phyloP scores from a whole-genome alignment of 495 filamentous ascomycete species.

The Thermochaetoides thermophila region DNA sequence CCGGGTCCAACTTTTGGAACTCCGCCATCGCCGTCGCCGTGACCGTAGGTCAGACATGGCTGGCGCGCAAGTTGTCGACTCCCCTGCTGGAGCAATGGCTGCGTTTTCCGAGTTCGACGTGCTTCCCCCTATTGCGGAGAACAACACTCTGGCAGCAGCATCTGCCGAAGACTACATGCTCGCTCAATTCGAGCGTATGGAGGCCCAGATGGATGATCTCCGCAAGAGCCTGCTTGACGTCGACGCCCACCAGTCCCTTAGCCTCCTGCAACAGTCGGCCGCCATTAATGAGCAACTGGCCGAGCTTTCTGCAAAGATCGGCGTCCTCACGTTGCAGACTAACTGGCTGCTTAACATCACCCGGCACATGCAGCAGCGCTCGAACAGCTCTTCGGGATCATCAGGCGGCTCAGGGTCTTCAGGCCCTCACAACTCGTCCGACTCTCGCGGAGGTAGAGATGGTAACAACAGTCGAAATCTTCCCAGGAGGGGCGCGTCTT shows the following conservation, averaged over 20 bases:
- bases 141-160: background rate
- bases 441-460: background rate
- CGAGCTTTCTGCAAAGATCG: conserved; percentile 37
- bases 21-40: background rate
- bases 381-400: too few relatives aligned
- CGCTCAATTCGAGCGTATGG: conserved; percentile 34
- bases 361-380: conserved; percentile 2
- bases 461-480: background rate
- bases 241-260: conserved; percentile 32
- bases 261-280: conserved; percentile 35
- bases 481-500: background rate
- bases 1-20: conserved; percentile 8
- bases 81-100: too few relatives aligned
- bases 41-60: background rate
- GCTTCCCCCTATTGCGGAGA: background rate
- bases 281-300: conserved; percentile 36
- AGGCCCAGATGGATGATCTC: conserved; percentile 30
- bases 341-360: conserved; percentile 39
- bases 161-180: conserved; percentile 24
- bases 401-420: too few relatives aligned
- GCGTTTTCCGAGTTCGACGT: too few relatives aligned
- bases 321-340: conserved; percentile 38
- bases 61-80: background rate
- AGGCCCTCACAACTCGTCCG: too few relatives aligned
- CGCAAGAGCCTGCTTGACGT: conserved; percentile 29